Evolutionary conservation across 306 rosid species (phyloP).

Genomic region (Trifolium fragiferum): DNA sequence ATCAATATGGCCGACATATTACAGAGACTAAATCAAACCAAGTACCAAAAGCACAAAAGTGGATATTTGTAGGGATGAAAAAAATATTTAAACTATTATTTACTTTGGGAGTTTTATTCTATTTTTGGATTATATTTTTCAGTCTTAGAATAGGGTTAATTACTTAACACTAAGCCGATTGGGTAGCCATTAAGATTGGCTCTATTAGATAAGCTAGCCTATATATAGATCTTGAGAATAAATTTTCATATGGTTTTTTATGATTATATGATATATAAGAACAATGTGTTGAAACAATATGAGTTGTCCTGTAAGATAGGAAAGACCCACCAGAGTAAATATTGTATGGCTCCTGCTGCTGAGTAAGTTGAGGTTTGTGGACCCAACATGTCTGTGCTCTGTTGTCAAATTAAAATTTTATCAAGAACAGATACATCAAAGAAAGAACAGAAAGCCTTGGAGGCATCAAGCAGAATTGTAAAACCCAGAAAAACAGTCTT

Average conservation of each 20-base stretch:
- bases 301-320: slow-evolving; percentile 41
- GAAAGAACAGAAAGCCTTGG: slow-evolving; percentile 19
- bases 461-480: slow-evolving; percentile 35
- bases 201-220: background rate
- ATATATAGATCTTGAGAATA: background rate
- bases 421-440: slow-evolving; percentile 31
- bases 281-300: slow-evolving; percentile 36
- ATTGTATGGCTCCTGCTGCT: slow-evolving; percentile 99
- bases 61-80: background rate
- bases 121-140: slow-evolving; percentile 14
- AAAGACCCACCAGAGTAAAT: slow-evolving; percentile 82
- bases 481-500: slow-evolving; percentile 32
- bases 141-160: slow-evolving; percentile 4
- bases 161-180: background rate
- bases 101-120: background rate
- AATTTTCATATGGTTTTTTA: slow-evolving; percentile 1
- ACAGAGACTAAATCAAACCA: background rate
- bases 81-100: background rate
- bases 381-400: slow-evolving; percentile 99
- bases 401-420: slow-evolving; percentile 46
- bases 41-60: background rate
- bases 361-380: slow-evolving; percentile 91
- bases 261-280: slow-evolving; percentile 16
- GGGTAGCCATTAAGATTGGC: slow-evolving; percentile 2
- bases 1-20: slow-evolving; percentile 4